These are phyloP conservation scores for Yamadazyma siamensis DNA, from an alignment of 1,139 yeast genomes.

Conservation along the genomic window DNA sequence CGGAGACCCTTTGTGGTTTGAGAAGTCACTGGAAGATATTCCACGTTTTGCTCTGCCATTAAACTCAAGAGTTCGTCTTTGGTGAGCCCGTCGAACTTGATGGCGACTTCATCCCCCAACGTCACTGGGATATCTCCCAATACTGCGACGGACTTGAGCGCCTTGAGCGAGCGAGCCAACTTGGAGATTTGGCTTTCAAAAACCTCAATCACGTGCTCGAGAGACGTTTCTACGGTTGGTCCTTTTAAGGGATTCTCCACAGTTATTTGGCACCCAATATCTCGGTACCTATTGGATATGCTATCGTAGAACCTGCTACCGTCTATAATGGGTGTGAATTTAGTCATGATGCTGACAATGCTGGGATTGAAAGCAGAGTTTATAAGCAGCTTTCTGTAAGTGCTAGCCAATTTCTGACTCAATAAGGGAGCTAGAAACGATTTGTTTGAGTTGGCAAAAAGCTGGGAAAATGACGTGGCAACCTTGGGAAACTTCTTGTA, in stretches of 20 bases:
- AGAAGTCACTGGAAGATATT: no score
- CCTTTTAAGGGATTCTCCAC: constrained; percentile 3
- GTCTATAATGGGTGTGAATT: constrained; percentile 9
- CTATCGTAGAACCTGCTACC: constrained; percentile 8
- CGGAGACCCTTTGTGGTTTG: no score
- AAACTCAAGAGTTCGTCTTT: constrained; percentile 8
- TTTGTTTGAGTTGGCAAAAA: background rate
- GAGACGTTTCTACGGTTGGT: background rate
- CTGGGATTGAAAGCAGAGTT: constrained; percentile 1
- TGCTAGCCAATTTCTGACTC: constrained; percentile 6
- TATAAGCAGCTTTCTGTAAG: constrained; percentile 4
- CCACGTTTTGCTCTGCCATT: constrained; percentile 9
- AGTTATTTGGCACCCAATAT: constrained; percentile 9
- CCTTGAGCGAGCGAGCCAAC: constrained; percentile 2
- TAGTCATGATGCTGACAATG: constrained; percentile 2
- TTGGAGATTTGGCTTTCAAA: constrained; percentile 5
- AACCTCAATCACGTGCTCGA: constrained; percentile 3
- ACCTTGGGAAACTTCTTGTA: no score
- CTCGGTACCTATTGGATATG: constrained; percentile 7
- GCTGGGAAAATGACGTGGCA: constrained; percentile 1
- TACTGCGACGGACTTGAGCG: constrained; percentile 3
- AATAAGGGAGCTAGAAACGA: background rate
- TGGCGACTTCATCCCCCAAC: constrained; percentile 1
- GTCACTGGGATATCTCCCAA: constrained; percentile 11
- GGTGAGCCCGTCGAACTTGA: constrained; percentile 7